phyloP scores from a whole-genome alignment of 495 filamentous ascomycete genomes.

The Penicillium pulvis region DNA sequence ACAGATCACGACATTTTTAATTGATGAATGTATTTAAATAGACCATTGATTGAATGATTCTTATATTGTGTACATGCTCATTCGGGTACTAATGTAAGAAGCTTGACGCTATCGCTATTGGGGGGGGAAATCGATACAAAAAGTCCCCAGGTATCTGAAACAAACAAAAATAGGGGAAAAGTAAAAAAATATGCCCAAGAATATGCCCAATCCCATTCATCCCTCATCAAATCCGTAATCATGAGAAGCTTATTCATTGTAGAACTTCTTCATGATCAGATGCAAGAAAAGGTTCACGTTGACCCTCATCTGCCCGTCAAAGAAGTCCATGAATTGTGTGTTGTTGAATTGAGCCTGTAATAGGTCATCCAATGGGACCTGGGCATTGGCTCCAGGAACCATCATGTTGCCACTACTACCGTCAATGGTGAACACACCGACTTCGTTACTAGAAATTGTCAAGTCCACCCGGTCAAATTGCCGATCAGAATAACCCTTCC shows the following conservation, averaged over 20 bases:
- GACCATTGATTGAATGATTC: background rate
- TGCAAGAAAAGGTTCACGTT: conserved; percentile 97
- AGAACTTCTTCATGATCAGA: conserved; percentile 97
- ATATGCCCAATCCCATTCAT: conserved; percentile 29
- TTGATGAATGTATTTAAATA: conserved; percentile 7
- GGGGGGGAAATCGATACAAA: conserved; percentile 22
- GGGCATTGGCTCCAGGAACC: conserved; percentile 89
- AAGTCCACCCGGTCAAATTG: conserved; percentile 92
- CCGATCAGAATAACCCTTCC: conserved; percentile 80
- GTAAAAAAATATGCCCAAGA: conserved; percentile 31
- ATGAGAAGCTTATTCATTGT: conserved; percentile 56
- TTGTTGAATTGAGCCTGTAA: conserved; percentile 97
- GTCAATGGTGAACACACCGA: conserved; percentile 92
- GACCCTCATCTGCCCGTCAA: conserved; percentile 81
- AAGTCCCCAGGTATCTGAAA: conserved; percentile 37
- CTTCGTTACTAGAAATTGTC: conserved; percentile 90
- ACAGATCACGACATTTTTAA: background rate
- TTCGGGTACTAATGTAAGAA: conserved; percentile 20
- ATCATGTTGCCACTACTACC: conserved; percentile 91
- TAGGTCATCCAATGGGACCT: conserved; percentile 89
- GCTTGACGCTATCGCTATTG: conserved; percentile 29
- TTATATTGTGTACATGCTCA: conserved; percentile 27
- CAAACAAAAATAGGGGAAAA: conserved; percentile 29
- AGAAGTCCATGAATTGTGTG: conserved; percentile 90
- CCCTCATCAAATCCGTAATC: conserved; percentile 29